Conservation (phyloP, 2,329 filamentous ascomycete species). For the Blastomyces percursus region DNA sequence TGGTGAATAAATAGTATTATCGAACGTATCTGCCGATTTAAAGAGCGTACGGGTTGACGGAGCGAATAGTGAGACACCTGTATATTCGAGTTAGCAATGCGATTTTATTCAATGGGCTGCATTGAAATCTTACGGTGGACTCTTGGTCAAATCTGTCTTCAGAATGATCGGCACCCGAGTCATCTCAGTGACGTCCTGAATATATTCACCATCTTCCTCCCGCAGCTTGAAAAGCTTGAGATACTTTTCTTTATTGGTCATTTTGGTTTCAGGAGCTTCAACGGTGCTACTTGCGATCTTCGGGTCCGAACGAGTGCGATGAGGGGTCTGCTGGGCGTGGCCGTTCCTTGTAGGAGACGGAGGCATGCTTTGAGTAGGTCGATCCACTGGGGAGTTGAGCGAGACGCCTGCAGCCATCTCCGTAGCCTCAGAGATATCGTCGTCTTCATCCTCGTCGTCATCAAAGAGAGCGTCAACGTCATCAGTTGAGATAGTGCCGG, state of each 20-base stretch:
- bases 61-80: constrained; percentile 41
- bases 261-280: constrained; percentile 65
- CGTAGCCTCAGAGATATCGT: constrained; percentile 77
- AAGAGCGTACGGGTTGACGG: constrained; percentile 42
- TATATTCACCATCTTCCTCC: constrained; percentile 89
- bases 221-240: constrained; percentile 77
- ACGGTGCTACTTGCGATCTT: constrained; percentile 59
- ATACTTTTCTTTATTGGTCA: constrained; percentile 95
- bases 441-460: constrained; percentile 63
- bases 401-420: constrained; percentile 88
- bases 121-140: constrained; percentile 75
- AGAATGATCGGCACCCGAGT: constrained; percentile 92
- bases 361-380: constrained; percentile 89
- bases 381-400: constrained; percentile 57
- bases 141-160: constrained; percentile 97
- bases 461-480: constrained; percentile 94
- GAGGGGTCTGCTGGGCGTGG: constrained; percentile 55
- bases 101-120: background rate
- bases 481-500: constrained; percentile 83
- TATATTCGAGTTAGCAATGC: constrained; percentile 16
- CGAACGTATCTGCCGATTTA: constrained; percentile 20
- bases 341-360: constrained; percentile 75
- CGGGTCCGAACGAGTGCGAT: constrained; percentile 89
- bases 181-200: constrained; percentile 98
- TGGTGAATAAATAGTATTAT: background rate